Percentiles rank a stretch among this genome's conserved stretches.
Evolutionary conservation across 169 alveolate genomes (phyloP).

Genomic region (Plasmodium vivax): DNA sequence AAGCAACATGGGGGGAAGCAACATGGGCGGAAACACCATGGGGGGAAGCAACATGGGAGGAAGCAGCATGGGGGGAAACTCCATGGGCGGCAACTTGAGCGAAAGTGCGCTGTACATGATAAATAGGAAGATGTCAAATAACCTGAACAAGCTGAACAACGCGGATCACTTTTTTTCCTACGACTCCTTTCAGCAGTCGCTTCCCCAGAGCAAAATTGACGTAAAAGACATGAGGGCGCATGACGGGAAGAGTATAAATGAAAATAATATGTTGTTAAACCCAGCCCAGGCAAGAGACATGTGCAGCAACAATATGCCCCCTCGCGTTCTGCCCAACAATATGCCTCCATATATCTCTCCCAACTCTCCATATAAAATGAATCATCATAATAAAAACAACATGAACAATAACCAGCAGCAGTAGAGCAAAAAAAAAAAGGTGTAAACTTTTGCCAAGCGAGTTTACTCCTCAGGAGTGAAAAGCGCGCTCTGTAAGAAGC

Average conservation of each 20-base stretch:
- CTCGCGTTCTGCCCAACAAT: slow-evolving; percentile 9
- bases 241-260: slow-evolving; percentile 31
- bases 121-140: slow-evolving; percentile 39
- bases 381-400: slow-evolving; percentile 22
- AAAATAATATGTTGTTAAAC: slow-evolving; percentile 20
- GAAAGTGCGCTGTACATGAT: slow-evolving; percentile 32
- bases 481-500: not conserved
- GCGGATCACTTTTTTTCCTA: slow-evolving; percentile 8
- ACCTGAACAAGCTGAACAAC: slow-evolving; percentile 20
- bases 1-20: not conserved
- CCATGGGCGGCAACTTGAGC: not conserved
- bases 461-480: not conserved
- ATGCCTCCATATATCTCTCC: slow-evolving; percentile 10
- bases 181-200: slow-evolving; percentile 31
- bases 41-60: not conserved
- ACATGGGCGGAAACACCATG: slow-evolving; percentile 17
- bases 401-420: slow-evolving; percentile 28
- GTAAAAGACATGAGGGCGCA: slow-evolving; percentile 32
- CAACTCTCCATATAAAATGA: slow-evolving; percentile 5
- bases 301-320: not conserved
- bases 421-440: not conserved
- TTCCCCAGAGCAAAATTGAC: slow-evolving; percentile 19
- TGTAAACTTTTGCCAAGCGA: not conserved
- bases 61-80: not conserved
- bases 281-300: slow-evolving; percentile 28